Evolutionary conservation across 1,284 basidiomycete species (phyloP).

Genomic region (Laetiporus sulphureus): DNA sequence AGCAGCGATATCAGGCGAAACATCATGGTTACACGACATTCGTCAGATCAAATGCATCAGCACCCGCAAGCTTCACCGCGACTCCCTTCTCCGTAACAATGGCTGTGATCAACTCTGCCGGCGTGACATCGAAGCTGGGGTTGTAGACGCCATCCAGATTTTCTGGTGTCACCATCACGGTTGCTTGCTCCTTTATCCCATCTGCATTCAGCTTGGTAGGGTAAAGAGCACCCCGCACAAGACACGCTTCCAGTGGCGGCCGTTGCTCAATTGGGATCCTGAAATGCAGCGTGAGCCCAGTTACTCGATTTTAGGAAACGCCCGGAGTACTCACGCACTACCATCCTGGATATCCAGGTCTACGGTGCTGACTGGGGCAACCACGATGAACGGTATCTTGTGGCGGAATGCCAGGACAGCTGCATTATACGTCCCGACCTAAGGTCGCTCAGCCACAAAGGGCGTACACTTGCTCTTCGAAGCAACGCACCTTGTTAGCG

Average conservation of each 20-base stretch:
- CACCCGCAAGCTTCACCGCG: slow-evolving; percentile 52
- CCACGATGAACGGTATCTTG: slow-evolving; percentile 83
- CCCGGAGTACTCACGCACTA: slow-evolving; percentile 42
- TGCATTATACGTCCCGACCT: slow-evolving; percentile 90
- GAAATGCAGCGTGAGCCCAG: slow-evolving; percentile 1
- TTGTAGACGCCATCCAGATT: slow-evolving; percentile 74
- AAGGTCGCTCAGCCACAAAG: slow-evolving; percentile 6
- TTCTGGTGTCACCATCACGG: slow-evolving; percentile 70
- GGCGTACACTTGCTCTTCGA: slow-evolving; percentile 3
- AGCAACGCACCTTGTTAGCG: slow-evolving; percentile 71
- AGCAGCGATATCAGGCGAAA: too few relatives aligned
- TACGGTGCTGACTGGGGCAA: slow-evolving; percentile 85
- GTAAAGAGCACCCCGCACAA: slow-evolving; percentile 73
- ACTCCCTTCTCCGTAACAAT: slow-evolving; percentile 90
- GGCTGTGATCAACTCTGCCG: slow-evolving; percentile 76
- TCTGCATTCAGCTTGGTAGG: slow-evolving; percentile 35
- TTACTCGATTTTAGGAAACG: slow-evolving; percentile 3
- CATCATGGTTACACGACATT: slow-evolving; percentile 34
- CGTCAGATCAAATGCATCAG: slow-evolving; percentile 47
- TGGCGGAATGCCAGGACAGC: slow-evolving; percentile 83
- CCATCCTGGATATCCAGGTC: slow-evolving; percentile 77
- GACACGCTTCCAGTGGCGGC: slow-evolving; percentile 78
- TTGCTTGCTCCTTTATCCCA: slow-evolving; percentile 47
- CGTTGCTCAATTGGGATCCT: slow-evolving; percentile 92
- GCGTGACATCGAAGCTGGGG: slow-evolving; percentile 91